These are phyloP conservation scores for Striga hermonthica DNA, from an alignment of 305 asterid genomes.

Conservation along the genomic window DNA sequence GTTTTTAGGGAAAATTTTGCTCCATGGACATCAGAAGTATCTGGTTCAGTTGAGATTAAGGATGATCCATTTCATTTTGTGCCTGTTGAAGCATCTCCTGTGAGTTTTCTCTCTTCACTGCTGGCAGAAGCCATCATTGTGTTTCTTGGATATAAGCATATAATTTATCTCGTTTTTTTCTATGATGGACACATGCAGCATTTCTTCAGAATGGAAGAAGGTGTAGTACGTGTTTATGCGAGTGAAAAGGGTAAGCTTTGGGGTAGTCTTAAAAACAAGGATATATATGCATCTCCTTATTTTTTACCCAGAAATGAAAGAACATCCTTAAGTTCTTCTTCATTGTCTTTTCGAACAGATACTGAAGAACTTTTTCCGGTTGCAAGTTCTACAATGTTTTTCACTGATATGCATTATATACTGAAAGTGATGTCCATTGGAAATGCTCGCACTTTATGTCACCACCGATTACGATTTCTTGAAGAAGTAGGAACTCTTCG, in stretches of 20 bases:
- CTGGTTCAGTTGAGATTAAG: conserved; percentile 42
- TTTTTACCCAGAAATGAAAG: neutral
- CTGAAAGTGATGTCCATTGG: conserved; percentile 80
- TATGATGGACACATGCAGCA: conserved; percentile 51
- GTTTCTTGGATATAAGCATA: conserved; percentile 24
- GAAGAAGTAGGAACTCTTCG: conserved; percentile 62
- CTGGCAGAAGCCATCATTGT: conserved; percentile 28
- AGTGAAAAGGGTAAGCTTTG: conserved; percentile 58
- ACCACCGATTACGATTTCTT: conserved; percentile 78
- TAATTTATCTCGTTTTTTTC: conserved; percentile 33
- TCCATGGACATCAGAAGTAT: conserved; percentile 59
- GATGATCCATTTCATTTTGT: conserved; percentile 62
- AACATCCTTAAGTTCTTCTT: neutral
- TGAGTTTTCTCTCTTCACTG: conserved; percentile 48
- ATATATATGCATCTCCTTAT: conserved; percentile 11
- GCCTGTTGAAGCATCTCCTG: conserved; percentile 78
- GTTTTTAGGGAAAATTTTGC: conserved; percentile 70
- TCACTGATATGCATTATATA: conserved; percentile 85
- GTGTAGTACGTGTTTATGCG: conserved; percentile 81
- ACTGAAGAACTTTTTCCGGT: conserved; percentile 83
- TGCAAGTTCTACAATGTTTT: conserved; percentile 75
- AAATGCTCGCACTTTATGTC: conserved; percentile 80
- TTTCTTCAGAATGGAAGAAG: conserved; percentile 81
- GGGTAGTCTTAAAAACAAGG: conserved; percentile 22
- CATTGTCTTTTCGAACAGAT: conserved; percentile 37